Evolutionary conservation across 1,284 basidiomycete genomes (phyloP).

Genomic region (Marasmius tenuissimus): DNA sequence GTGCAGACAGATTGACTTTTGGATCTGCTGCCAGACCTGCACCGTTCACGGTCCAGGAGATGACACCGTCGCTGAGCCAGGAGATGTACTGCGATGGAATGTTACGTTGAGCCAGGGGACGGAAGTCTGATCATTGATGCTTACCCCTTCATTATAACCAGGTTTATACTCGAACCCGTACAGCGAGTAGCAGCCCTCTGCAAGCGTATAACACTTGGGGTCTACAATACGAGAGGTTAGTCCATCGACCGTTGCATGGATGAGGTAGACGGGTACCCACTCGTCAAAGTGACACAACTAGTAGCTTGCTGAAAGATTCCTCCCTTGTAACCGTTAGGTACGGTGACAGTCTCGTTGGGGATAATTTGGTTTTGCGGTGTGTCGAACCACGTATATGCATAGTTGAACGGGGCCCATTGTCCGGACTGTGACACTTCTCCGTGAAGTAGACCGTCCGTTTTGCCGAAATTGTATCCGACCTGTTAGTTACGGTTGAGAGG

Average conservation of each 20-base stretch:
- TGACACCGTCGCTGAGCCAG: slow-evolving; percentile 58
- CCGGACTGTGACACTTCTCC: slow-evolving; percentile 60
- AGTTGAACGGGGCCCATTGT: slow-evolving; percentile 39
- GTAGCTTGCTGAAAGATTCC: slow-evolving; percentile 2
- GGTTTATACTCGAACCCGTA: neutral
- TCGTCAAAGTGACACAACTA: neutral
- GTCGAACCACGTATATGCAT: neutral
- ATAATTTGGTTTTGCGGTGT: neutral
- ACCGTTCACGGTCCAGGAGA: slow-evolving; percentile 64
- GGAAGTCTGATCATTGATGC: neutral
- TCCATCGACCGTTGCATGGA: neutral
- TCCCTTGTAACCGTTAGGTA: neutral
- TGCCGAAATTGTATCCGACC: neutral
- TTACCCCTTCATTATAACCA: slow-evolving; percentile 1
- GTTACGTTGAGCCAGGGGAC: neutral
- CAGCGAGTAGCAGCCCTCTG: neutral
- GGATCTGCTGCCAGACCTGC: slow-evolving; percentile 59
- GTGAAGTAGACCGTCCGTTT: neutral
- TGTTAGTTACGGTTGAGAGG: neutral
- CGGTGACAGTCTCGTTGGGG: neutral
- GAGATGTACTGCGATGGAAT: slow-evolving; percentile 49
- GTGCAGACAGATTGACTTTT: slow-evolving; percentile 51
- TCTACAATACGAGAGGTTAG: neutral
- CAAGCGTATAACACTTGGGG: neutral
- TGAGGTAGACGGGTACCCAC: neutral